These are phyloP conservation scores for Acacia concinna DNA, from an alignment of 331 rosid species.

Conservation along the genomic window DNA sequence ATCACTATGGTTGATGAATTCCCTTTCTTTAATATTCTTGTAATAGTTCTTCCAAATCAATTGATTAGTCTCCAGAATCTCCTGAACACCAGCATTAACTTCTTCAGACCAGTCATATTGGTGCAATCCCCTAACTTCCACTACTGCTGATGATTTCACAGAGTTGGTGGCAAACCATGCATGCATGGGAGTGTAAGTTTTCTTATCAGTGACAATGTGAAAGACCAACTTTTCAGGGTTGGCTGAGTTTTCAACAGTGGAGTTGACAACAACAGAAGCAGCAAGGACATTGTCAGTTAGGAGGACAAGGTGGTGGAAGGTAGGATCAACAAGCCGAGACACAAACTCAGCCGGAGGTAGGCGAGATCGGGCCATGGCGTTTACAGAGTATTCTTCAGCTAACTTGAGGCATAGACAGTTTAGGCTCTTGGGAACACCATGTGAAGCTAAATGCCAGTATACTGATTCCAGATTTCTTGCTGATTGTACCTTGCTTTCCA, in stretches of 20 bases:
- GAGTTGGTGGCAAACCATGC: slow-evolving; percentile 90
- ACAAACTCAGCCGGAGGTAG: slow-evolving; percentile 82
- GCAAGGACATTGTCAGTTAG: slow-evolving; percentile 88
- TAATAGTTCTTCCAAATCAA: slow-evolving; percentile 66
- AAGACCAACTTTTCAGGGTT: slow-evolving; percentile 72
- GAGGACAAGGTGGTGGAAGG: slow-evolving; percentile 70
- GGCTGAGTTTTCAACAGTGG: slow-evolving; percentile 64
- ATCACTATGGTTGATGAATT: slow-evolving; percentile 37
- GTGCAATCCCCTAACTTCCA: slow-evolving; percentile 89
- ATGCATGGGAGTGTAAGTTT: slow-evolving; percentile 89
- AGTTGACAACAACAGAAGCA: slow-evolving; percentile 82
- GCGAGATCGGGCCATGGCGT: slow-evolving; percentile 76
- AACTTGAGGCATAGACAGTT: slow-evolving; percentile 86
- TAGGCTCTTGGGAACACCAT: slow-evolving; percentile 77
- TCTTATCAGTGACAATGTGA: slow-evolving; percentile 86
- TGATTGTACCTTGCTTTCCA: slow-evolving; percentile 77
- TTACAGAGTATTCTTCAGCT: slow-evolving; percentile 87
- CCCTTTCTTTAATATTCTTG: slow-evolving; percentile 48
- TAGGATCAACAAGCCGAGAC: slow-evolving; percentile 72
- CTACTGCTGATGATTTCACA: slow-evolving; percentile 59
- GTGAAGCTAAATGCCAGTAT: slow-evolving; percentile 91
- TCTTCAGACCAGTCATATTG: slow-evolving; percentile 90
- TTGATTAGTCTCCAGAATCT: slow-evolving; percentile 75
- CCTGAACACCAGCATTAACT: slow-evolving; percentile 68
- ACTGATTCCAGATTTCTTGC: slow-evolving; percentile 76